phyloP scores from a whole-genome alignment of 805 yeast genomes.

The Brettanomyces naardenensis region DNA sequence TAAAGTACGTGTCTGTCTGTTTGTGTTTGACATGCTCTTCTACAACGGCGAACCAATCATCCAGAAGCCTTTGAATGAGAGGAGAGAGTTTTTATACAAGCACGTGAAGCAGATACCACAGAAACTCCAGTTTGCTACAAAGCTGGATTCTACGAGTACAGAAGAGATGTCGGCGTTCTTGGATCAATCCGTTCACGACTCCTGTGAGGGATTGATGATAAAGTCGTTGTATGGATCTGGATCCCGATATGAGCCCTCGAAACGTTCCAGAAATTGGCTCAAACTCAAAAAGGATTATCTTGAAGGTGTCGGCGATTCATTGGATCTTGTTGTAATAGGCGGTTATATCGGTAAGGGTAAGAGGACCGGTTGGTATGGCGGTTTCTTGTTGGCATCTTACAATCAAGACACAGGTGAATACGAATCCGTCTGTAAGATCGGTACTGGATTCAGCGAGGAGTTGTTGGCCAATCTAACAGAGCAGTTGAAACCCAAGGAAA shows the following conservation, averaged over 20 bases:
- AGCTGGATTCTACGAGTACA: slow-evolving; percentile 58
- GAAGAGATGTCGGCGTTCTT: slow-evolving; percentile 76
- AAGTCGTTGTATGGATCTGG: slow-evolving; percentile 78
- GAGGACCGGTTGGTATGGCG: slow-evolving; percentile 93
- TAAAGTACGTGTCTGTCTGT: slow-evolving; percentile 84
- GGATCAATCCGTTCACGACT: slow-evolving; percentile 80
- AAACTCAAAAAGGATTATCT: slow-evolving; percentile 92
- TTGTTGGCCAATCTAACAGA: slow-evolving; percentile 53
- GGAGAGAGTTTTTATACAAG: slow-evolving; percentile 54
- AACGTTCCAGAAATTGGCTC: slow-evolving; percentile 91
- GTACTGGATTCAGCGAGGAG: slow-evolving; percentile 94
- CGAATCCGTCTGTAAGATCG: slow-evolving; percentile 94
- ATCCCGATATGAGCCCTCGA: slow-evolving; percentile 86
- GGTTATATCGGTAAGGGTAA: slow-evolving; percentile 93
- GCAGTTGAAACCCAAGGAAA: slow-evolving; percentile 54
- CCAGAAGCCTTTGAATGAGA: slow-evolving; percentile 55
- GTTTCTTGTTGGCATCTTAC: slow-evolving; percentile 83
- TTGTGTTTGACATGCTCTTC: slow-evolving; percentile 82
- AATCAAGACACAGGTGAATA: slow-evolving; percentile 87
- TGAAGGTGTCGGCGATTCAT: slow-evolving; percentile 92
- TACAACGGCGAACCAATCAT: slow-evolving; percentile 68
- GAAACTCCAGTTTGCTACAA: slow-evolving; percentile 74
- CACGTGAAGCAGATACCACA: slow-evolving; percentile 60
- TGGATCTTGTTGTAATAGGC: slow-evolving; percentile 89
- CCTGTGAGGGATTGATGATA: slow-evolving; percentile 96